These are phyloP conservation scores for Multifurca ochricompacta DNA, from an alignment of 768 basidiomycete species.

Conservation along the genomic window DNA sequence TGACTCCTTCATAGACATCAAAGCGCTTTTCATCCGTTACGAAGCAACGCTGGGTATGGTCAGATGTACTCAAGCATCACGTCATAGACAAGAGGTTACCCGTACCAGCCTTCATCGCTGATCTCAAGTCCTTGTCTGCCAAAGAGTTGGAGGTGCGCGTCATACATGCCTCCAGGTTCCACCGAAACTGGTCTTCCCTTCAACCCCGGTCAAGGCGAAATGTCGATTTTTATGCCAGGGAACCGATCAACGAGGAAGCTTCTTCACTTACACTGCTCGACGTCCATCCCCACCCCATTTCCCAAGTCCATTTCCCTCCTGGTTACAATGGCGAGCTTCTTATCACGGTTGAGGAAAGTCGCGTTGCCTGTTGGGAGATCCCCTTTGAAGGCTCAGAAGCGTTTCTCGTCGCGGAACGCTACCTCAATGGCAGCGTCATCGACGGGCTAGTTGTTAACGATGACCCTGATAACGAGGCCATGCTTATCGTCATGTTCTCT, in stretches of 20 bases:
- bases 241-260: conserved; percentile 1
- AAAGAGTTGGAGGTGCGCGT: conserved; percentile 30
- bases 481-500: conserved; percentile 22
- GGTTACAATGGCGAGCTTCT: conserved; percentile 28
- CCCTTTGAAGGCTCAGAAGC: conserved; percentile 29
- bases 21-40: conserved; percentile 27
- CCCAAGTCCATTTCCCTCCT: conserved; percentile 27
- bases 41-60: conserved; percentile 33
- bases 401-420: conserved; percentile 28
- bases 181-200: conserved; percentile 30
- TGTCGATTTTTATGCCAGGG: conserved; percentile 24
- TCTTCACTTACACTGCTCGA: conserved; percentile 12
- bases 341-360: conserved; percentile 24
- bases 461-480: conserved; percentile 23
- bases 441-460: conserved; percentile 27
- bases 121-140: conserved; percentile 27
- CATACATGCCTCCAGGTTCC: conserved; percentile 30
- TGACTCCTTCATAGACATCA: conserved; percentile 24
- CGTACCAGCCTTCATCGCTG: conserved; percentile 26
- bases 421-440: conserved; percentile 14
- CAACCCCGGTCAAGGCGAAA: conserved; percentile 22
- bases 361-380: conserved; percentile 31
- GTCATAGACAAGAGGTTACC: conserved; percentile 29
- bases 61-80: conserved; percentile 29
- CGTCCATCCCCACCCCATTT: conserved; percentile 17